Base-by-base conservation (phyloP, 441 rosid genomes). In the Gossypium lobatum region DNA sequence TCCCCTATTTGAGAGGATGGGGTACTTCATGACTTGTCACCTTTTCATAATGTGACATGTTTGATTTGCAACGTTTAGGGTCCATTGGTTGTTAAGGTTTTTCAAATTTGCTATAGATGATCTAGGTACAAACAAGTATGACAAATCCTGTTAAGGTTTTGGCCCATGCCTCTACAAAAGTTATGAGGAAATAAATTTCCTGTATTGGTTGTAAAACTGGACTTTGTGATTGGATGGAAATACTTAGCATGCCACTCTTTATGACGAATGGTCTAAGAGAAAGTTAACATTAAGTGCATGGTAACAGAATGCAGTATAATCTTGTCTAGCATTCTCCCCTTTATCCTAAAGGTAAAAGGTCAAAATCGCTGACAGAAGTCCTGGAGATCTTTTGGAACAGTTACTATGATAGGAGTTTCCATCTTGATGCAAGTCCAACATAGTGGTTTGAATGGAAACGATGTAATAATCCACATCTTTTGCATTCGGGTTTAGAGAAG, bases 271-370 rank as follows among this genome's bases (percentile, higher is more conserved):
- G 23, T 62, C 37, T 31, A 31, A 42, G 46, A 31, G 65, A n/a
- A 61, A 61, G 37, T 61, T 20, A 61, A 62, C 18, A 62, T 31
- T 62, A 18, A 31, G 21, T 31, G 23, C 46, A 31, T 62, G 46
- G 16, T 31, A 10, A 37, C 14, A 0, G 26, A 37, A 37, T 39
- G 28, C 26, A 5, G 21, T 64, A 39, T 39, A n/a, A 64, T 18
- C 10, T 39, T n/a, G 45, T 62, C 66, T 62, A 31, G 3, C 11
- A 6, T 63, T 63, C 68, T 61, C 26, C 26, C n/a, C 50, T 10
- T 63, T 42, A 17, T 37, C n/a, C 52, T 9, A 18, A 64, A 9
- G 68, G 50, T 64, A 64, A 64, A 64, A 64, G 68, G 68, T 64
- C n/a, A 64, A 39, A n/a, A 64, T 25, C 11, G 9, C 5, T 37